Conservation (phyloP, 2,329 filamentous ascomycete species). For the Colletotrichum sp. region DNA sequence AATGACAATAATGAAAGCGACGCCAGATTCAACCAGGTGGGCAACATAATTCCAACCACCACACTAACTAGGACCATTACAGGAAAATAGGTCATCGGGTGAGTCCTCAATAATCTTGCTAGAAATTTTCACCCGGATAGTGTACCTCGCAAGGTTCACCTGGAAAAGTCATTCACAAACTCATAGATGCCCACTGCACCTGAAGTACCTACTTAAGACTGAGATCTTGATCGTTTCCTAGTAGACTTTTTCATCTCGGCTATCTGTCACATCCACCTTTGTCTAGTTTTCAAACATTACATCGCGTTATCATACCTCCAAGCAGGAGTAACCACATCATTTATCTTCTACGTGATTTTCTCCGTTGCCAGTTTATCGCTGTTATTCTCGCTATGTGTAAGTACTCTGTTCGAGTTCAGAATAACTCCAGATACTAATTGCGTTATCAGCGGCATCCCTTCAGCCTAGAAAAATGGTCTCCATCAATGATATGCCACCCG, state of each 20-base stretch:
- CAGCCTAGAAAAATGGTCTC: neutral
- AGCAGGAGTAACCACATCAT: rapidly evolving
- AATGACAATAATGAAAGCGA: neutral
- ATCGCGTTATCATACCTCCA: neutral
- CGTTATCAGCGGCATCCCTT: rapidly evolving
- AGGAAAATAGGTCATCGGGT: neutral
- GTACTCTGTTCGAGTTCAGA: rapidly evolving
- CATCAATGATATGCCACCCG: neutral
- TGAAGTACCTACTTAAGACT: neutral
- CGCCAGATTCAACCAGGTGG: neutral
- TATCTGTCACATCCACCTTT: neutral
- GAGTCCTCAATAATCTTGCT: neutral
- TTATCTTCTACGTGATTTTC: neutral
- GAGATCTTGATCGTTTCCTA: rapidly evolving
- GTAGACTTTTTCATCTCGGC: too few species aligned
- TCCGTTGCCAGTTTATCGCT: rapidly evolving
- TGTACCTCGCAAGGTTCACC: neutral
- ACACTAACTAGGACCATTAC: neutral
- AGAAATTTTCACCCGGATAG: neutral
- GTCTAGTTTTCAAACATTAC: neutral
- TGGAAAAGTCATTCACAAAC: neutral
- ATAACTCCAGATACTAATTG: neutral
- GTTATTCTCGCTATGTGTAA: neutral
- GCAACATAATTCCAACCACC: neutral
- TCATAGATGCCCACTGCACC: neutral